Base-by-base conservation (phyloP, 2,329 filamentous ascomycete genomes). In the Colletotrichum somersetense region DNA sequence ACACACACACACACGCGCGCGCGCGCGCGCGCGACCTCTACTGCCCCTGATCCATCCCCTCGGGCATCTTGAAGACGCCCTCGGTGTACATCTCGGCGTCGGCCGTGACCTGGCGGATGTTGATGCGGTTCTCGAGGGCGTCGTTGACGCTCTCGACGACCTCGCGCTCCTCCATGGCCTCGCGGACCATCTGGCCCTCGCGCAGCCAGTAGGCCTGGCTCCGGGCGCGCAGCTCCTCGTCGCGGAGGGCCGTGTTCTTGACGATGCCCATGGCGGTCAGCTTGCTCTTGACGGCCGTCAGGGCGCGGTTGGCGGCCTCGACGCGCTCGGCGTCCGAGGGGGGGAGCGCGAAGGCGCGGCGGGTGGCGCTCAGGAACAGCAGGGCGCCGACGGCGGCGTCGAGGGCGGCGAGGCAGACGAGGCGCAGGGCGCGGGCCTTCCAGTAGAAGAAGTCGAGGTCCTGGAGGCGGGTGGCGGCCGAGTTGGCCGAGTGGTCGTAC, bases 201-300 rank as follows among this genome's bases (percentile, higher is more conserved):
- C 92, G 91, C 12, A 86, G 84, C 96, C 96, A 98, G 82, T 98
- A 98, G 20, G 85, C 87, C 75, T 91, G 88, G 62, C 88, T 88
- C 70, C 88, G 87, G 2, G 82, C 85, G 71, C 95, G 89, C 80
- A 98, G 83, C 55, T 88, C 88, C 74, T 89, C 87, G 81, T 98
- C 93, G 67, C 95, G 85, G 68, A 92, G 85, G 20, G 93, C 88
- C 3, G 94, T 93, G 83, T 98, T 98, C 79, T 92, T 89, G 57
- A 97, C 84, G 69, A 97, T 90, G 10, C 90, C 92, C 48, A 93
- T 83, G 0, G 92, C 93, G 75, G 89, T 91, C 72, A 97, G 80
- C 80, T 92, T 94, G 66, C 89, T 87, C 79, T 91, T 88, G 16
- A 89, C 85, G 6, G 82, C 82, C 55, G 89, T 88, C 61, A 97